These are phyloP conservation scores for Saccharomycopsis selenospora DNA, from an alignment of 805 yeast genomes.

Conservation along the genomic window DNA sequence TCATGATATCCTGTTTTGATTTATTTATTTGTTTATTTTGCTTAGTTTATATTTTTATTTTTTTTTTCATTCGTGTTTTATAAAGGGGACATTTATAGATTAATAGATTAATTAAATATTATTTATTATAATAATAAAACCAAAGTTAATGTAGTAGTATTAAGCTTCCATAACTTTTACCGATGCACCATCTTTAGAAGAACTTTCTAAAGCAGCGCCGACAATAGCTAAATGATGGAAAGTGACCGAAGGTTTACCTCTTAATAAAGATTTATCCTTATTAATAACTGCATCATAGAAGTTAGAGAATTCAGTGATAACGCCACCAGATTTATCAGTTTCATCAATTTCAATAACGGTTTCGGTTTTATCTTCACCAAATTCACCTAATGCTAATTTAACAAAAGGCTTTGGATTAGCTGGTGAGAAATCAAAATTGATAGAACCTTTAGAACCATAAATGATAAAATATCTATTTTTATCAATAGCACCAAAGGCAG, in stretches of 20 bases:
- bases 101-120: too few species aligned
- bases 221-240: conserved; percentile 91
- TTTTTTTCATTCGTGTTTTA: too few species aligned
- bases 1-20: too few species aligned
- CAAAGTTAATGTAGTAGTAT: too few species aligned
- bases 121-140: too few species aligned
- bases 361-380: conserved; percentile 24
- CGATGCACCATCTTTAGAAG: conserved; percentile 43
- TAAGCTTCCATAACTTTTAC: conserved; percentile 34
- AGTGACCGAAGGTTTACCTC: conserved; percentile 64
- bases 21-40: too few species aligned
- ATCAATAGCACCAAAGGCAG: conserved; percentile 77
- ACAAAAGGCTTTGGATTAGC: conserved; percentile 33
- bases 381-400: conserved; percentile 28
- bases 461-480: conserved; percentile 61
- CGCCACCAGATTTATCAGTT: conserved; percentile 45
- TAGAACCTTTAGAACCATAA: conserved; percentile 73
- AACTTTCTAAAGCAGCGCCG: conserved; percentile 76
- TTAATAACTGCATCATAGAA: conserved; percentile 52
- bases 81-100: too few species aligned
- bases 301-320: conserved; percentile 46
- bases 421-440: conserved; percentile 61
- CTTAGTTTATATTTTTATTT: too few species aligned
- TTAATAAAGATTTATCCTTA: conserved; percentile 52
- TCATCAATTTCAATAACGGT: conserved; percentile 26